Base-by-base conservation (phyloP, 1,284 basidiomycete species). In the Puccinia coronata region DNA sequence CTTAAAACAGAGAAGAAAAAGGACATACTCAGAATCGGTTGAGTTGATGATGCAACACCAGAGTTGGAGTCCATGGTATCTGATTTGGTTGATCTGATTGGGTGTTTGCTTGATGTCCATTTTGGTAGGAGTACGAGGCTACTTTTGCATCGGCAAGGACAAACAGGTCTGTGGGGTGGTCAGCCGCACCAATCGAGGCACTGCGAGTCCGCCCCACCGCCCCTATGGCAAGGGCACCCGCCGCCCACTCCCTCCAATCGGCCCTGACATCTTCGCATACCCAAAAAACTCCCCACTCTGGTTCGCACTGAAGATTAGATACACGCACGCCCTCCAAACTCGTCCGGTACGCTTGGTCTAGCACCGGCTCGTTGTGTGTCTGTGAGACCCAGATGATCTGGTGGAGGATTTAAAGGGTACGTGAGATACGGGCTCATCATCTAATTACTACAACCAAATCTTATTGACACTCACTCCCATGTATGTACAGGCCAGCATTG, bases 331-430 rank as follows among this genome's bases (percentile, higher is more conserved):
- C 83, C 3, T 78, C 73, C 11, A 36, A 1, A 8, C 80, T 69
- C 8, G 82, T 80, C 9, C 83, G 72, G 59, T 78, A 83, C 0
- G 83, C 83, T 77, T 83, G 78, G 65, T 83, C 83, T 20, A 83
- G 69, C 0, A 82, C 47, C 0, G 76, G 71, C 47, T 83, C 82
- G 55, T 83, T 83, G 57, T 83, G 82, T 0, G 74, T 39, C 51
- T 83, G 82, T 9, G 82, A 82, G 23, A 65, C 70, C 82, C 82
- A 83, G 20, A 51, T 39, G 6, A n/a, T n/a, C n/a, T n/a, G n/a
- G n/a, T n/a, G n/a, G n/a, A n/a, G n/a, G n/a, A n/a, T n/a, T n/a
- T n/a, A n/a, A n/a, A n/a, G n/a, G n/a, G n/a, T n/a, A n/a, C n/a
- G n/a, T n/a, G n/a, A n/a, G n/a, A n/a, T n/a, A n/a, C n/a, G n/a